Base-by-base conservation (phyloP, 2,329 filamentous ascomycete genomes). In the Fusarium proliferatum region DNA sequence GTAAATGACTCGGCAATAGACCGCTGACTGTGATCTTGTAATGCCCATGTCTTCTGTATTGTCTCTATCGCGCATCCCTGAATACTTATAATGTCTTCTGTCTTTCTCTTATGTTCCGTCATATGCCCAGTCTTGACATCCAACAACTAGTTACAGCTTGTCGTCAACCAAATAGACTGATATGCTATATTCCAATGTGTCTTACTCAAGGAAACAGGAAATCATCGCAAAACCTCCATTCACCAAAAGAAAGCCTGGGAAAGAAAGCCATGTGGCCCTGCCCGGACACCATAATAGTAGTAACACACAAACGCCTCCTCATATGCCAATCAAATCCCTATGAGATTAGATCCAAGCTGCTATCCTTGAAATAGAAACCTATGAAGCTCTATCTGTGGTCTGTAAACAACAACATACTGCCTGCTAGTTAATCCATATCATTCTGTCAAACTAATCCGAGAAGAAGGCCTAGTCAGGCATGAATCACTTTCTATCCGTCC, bases 261-360 rank as follows among this genome's bases (percentile, higher is more conserved):
- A 28, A 30, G 13, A 28, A 36, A 36, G 34, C 45, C 34, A 46
- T 42, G 38, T 43, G 43, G 28, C 42, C 45, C 34, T 33, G 43
- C 36, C 48, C 48, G 53, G 56, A 65, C 42, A 61, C 63, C 38
- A 30, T 45, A 59, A 53, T 45, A 49, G 58, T 51, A 61, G 26
- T 42, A 58, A 38, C 26, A 64, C 39, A 45, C 34, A 46, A 72
- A 73, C 71, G 71, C 71, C 71, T 64, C 67, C 46, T 56, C 52
- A 42, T 43, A 69, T 67, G 46, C 56, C 46, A 34, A 51, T 21
- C 36, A 64, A 60, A 41, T 26, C 30, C 48, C 46, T 30, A 56
- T 30, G 39, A 56, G 45, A 58, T 34, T 36, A 45, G 46, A 28
- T 36, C 49, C 49, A 49, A 74, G 26, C 39, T 51, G 48, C 55